Percentiles rank a stretch among this genome's conserved stretches.
phyloP scores from a whole-genome alignment of 495 filamentous ascomycete genomes.

The Xylaria curta region DNA sequence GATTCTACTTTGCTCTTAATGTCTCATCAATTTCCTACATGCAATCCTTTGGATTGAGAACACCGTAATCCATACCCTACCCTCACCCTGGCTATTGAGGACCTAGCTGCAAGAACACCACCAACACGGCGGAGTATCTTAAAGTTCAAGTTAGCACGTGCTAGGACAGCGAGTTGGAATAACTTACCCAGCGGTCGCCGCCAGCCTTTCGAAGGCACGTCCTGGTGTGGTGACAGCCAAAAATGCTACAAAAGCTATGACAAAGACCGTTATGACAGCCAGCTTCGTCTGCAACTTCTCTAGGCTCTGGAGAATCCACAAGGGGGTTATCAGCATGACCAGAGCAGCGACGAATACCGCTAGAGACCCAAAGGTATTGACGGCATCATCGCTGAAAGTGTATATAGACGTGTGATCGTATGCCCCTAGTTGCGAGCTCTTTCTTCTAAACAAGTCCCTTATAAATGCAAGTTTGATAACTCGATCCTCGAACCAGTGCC shows the following conservation, averaged over 20 bases:
- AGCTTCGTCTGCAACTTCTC: background rate
- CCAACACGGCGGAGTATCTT: slow-evolving; percentile 4
- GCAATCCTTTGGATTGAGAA: no score
- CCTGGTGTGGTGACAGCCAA: background rate
- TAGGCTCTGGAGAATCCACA: background rate
- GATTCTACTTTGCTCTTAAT: background rate
- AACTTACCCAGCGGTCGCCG: slow-evolving; percentile 11
- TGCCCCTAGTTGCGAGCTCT: background rate
- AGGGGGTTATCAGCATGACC: background rate
- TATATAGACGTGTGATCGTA: background rate
- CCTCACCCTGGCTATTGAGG: background rate
- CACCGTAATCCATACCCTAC: no score
- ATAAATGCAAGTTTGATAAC: background rate
- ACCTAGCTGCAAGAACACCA: slow-evolving; percentile 1
- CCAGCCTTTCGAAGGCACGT: slow-evolving; percentile 4
- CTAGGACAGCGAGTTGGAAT: background rate
- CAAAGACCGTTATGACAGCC: background rate
- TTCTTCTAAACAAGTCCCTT: background rate
- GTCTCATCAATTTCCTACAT: no score
- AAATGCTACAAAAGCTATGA: background rate
- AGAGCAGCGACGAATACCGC: background rate
- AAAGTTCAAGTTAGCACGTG: background rate
- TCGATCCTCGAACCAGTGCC: background rate
- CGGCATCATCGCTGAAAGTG: slow-evolving; percentile 1
- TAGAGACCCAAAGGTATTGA: background rate